phyloP scores from a whole-genome alignment of 225 moss, liverwort and hornwort species.

The Thuidium tamariscinum region DNA sequence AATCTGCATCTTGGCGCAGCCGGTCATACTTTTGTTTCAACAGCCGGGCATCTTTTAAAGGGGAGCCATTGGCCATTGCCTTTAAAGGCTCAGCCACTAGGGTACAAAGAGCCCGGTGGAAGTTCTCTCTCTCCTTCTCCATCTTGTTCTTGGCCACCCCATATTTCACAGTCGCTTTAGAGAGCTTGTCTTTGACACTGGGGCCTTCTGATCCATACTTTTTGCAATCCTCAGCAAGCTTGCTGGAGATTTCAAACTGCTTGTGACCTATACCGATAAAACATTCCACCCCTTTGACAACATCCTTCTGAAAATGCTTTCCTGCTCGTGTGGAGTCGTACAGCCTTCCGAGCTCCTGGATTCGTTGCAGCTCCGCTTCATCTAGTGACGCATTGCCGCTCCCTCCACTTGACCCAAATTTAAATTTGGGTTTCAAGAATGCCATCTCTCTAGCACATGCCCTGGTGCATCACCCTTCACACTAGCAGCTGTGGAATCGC shows the following conservation, averaged over 20 bases:
- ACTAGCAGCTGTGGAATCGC: not conserved
- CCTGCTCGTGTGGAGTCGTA: conserved; percentile 67
- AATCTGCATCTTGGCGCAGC: conserved; percentile 60
- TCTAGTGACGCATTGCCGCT: not conserved
- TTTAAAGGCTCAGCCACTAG: conserved; percentile 66
- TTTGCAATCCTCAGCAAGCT: conserved; percentile 61
- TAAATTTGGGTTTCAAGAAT: conserved; percentile 24
- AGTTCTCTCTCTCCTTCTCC: conserved; percentile 56
- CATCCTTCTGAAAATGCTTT: conserved; percentile 75
- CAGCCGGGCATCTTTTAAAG: conserved; percentile 58
- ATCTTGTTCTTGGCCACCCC: conserved; percentile 38
- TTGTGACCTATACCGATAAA: conserved; percentile 34
- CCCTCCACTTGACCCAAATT: conserved; percentile 9
- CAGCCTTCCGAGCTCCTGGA: conserved; percentile 55
- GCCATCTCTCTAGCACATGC: conserved; percentile 2
- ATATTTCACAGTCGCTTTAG: conserved; percentile 45
- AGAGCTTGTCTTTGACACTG: conserved; percentile 52
- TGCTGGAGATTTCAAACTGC: conserved; percentile 48
- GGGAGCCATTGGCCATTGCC: conserved; percentile 66
- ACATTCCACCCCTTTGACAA: conserved; percentile 55
- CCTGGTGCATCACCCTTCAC: not conserved
- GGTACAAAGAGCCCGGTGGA: conserved; percentile 46
- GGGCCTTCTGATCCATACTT: conserved; percentile 64
- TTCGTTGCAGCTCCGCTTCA: conserved; percentile 60
- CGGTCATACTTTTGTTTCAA: conserved; percentile 64